phyloP scores from a whole-genome alignment of 192 early-diverging fungal species.

The Chytriomyces sp. region DNA sequence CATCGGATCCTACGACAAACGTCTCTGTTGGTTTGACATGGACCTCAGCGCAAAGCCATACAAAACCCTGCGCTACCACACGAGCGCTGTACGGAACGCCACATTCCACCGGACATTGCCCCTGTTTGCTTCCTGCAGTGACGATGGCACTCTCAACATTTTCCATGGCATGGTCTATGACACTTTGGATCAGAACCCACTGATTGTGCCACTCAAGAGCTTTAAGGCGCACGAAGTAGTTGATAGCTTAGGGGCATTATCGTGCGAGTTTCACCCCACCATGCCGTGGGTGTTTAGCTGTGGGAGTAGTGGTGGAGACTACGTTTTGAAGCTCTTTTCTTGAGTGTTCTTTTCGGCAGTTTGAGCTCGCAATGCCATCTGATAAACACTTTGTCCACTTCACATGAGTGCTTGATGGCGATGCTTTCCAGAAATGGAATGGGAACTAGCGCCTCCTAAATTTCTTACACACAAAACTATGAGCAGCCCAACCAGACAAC shows the following conservation, averaged over 20 bases:
- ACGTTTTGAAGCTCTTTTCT: slow-evolving; percentile 20
- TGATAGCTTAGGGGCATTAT: slow-evolving; percentile 74
- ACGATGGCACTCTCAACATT: slow-evolving; percentile 91
- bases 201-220: slow-evolving; percentile 98
- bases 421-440: no score
- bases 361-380: no score
- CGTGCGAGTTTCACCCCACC: slow-evolving; percentile 90
- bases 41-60: slow-evolving; percentile 93
- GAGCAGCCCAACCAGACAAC: no score
- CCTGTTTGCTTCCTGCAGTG: slow-evolving; percentile 88
- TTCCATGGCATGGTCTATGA: slow-evolving; percentile 99
- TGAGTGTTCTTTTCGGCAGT: no score
- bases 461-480: no score
- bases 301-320: slow-evolving; percentile 45
- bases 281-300: slow-evolving; percentile 96
- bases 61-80: slow-evolving; percentile 89
- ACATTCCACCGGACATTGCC: slow-evolving; percentile 85
- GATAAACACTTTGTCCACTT: no score
- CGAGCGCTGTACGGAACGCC: slow-evolving; percentile 85
- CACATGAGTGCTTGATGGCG: no score
- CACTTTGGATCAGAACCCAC: slow-evolving; percentile 93
- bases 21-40: slow-evolving; percentile 96
- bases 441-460: no score
- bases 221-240: slow-evolving; percentile 76
- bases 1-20: slow-evolving; percentile 93